Evolutionary conservation across 768 basidiomycete species (phyloP).

Genomic region (Inosperma sp.): DNA sequence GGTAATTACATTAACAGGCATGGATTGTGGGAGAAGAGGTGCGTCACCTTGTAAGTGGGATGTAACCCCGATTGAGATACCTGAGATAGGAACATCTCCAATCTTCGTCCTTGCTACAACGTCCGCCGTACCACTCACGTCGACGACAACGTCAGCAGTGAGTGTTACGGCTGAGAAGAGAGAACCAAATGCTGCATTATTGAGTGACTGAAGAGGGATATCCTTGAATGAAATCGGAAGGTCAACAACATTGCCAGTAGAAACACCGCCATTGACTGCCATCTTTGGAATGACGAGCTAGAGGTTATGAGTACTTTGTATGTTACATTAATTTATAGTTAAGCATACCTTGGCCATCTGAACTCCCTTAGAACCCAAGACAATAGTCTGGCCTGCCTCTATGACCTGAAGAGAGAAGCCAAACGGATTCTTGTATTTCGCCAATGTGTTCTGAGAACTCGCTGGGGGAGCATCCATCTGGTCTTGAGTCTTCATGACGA

Average conservation of each 20-base stretch:
- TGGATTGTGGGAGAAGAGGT: background rate
- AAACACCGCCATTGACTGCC: conserved; percentile 53
- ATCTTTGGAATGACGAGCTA: conserved; percentile 50
- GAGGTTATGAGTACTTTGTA: background rate
- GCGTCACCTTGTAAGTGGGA: conserved; percentile 49
- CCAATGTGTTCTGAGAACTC: conserved; percentile 50
- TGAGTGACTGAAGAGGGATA: conserved; percentile 51
- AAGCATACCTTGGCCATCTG: conserved; percentile 49
- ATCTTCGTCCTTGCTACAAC: conserved; percentile 58
- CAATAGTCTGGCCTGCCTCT: conserved; percentile 50
- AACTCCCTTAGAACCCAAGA: conserved; percentile 42
- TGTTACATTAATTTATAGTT: background rate
- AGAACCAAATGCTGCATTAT: conserved; percentile 47
- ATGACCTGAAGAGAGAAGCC: conserved; percentile 69
- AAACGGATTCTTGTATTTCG: conserved; percentile 68
- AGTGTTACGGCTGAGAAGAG: conserved; percentile 62
- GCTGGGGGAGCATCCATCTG: conserved; percentile 59
- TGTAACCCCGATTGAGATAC: conserved; percentile 57
- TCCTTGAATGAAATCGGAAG: conserved; percentile 55
- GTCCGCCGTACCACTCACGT: conserved; percentile 52
- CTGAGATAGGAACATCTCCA: conserved; percentile 61
- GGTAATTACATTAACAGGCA: background rate
- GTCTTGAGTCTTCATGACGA: conserved; percentile 47
- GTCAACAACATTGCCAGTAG: conserved; percentile 63
- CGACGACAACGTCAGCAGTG: conserved; percentile 38